Evolutionary conservation across 2,329 filamentous ascomycete genomes (phyloP).

Genomic region (Colletotrichum higginsianum): DNA sequence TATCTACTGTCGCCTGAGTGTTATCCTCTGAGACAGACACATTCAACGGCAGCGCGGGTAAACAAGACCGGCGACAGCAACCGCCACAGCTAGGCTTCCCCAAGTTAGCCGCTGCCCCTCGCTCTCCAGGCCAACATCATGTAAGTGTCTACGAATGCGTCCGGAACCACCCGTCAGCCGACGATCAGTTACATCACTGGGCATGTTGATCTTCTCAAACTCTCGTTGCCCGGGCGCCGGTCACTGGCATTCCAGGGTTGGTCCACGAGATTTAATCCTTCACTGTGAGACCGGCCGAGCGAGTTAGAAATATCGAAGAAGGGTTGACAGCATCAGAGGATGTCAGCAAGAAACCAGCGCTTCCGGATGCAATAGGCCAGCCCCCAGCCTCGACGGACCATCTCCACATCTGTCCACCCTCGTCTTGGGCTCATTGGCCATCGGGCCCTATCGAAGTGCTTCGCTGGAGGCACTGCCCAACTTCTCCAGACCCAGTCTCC

Average conservation of each 20-base stretch:
- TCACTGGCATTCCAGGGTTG: conserved; percentile 9
- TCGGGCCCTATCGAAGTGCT: not conserved
- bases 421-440: not conserved
- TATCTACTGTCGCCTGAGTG: not conserved
- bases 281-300: not conserved
- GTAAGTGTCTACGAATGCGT: conserved; percentile 21
- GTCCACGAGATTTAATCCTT: not conserved
- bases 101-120: not conserved
- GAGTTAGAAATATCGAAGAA: conserved; percentile 16
- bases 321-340: not conserved
- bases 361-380: not conserved
- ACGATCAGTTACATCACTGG: conserved; percentile 39
- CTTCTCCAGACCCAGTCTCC: conserved; percentile 17
- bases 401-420: conserved; percentile 1
- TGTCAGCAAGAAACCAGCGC: not conserved
- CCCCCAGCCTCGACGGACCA: not conserved
- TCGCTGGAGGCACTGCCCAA: not conserved
- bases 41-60: conserved; percentile 27
- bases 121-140: conserved; percentile 1
- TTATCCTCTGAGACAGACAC: conserved; percentile 18
- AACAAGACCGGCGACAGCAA: not conserved
- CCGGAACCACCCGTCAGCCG: conserved; percentile 20
- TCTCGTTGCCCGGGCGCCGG: conserved; percentile 27
- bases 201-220: conserved; percentile 16
- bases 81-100: conserved; percentile 3